phyloP scores from a whole-genome alignment of 495 filamentous ascomycete species.

The Evansstolkia leycettana region DNA sequence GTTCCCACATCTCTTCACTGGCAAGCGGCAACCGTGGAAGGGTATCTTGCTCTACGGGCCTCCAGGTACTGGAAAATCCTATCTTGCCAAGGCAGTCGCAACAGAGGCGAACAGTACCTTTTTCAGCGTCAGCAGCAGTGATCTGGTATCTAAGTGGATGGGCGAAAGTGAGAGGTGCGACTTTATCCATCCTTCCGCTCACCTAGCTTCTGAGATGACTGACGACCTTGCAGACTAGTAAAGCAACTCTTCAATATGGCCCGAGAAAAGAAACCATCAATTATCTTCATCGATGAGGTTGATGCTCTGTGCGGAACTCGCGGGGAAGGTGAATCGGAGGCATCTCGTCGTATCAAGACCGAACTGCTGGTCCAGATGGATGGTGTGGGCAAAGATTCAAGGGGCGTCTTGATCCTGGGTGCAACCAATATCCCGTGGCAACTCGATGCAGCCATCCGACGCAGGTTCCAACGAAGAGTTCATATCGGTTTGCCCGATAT shows the following conservation, averaged over 20 bases:
- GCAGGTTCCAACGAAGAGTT: constrained; percentile 91
- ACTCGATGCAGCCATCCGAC: constrained; percentile 91
- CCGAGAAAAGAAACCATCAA: constrained; percentile 92
- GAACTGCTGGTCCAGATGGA: constrained; percentile 99
- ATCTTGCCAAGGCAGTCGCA: constrained; percentile 92
- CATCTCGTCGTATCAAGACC: constrained; percentile 93
- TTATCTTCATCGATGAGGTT: constrained; percentile 99
- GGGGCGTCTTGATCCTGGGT: constrained; percentile 87
- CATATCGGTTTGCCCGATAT: constrained; percentile 89
- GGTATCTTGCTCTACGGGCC: constrained; percentile 94
- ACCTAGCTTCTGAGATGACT: constrained; percentile 2
- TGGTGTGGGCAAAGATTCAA: constrained; percentile 88
- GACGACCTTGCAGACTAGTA: constrained; percentile 52
- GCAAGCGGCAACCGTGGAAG: constrained; percentile 96
- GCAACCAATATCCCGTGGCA: constrained; percentile 99
- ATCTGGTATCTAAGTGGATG: constrained; percentile 99
- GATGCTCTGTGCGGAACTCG: constrained; percentile 93
- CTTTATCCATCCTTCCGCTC: neutral
- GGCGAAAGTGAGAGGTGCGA: constrained; percentile 90
- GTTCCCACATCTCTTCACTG: constrained; percentile 93
- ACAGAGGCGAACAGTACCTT: constrained; percentile 99
- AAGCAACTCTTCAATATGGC: constrained; percentile 98
- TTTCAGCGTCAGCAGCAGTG: constrained; percentile 94
- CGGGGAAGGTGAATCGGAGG: constrained; percentile 96
- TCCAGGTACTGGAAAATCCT: constrained; percentile 93